Evolutionary conservation across 148 eudicot species (phyloP), one percentile per base, ranked within the genome.

Genomic region (Suaeda aralocaspica): DNA sequence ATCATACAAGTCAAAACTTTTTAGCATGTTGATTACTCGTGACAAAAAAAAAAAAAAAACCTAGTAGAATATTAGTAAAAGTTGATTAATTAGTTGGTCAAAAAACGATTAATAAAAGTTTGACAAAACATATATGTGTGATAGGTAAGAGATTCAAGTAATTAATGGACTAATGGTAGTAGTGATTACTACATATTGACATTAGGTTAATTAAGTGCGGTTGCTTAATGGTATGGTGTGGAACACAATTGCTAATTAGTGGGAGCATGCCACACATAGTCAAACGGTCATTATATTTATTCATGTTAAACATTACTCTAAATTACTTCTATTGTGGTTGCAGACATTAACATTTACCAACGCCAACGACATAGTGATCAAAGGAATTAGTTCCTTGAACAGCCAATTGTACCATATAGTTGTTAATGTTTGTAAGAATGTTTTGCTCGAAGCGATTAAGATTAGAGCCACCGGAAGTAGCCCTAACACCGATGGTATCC

Each of bases 361-460:
- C 24, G 83, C 88, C 34, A 73, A 67, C 28, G 81, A 87, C 26
- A 75, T 87, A 26, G 64, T 15, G 52, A 75, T 87, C 36, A 84
- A 55, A 44, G 85, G 86, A 68, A 33, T 87, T 8, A 81, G 69
- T 18, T 79, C 88, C 34, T 25, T 84, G 14, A 87, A 87, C 66
- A 82, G 91, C 82, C 91, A 87, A 25, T 39, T 78, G 77, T 87
- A 80, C 71, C 91, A 87, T 78, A 72, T 87, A 34, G 83, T 76
- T n/a, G 68, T 87, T 29, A 72, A 79, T 39, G 73, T 66, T 19
- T 87, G 85, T 73, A 46, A 67, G 26, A 69, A 79, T 28, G 84
- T 77, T 12, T 72, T 46, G 49, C 16, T 87, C 1, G 79, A 79
- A 53, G 80, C 72, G 0, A 74, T 83, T 11, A 72, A 72, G 21